Conservation (phyloP, 306 rosid species). For the Glycine tomentella region DNA sequence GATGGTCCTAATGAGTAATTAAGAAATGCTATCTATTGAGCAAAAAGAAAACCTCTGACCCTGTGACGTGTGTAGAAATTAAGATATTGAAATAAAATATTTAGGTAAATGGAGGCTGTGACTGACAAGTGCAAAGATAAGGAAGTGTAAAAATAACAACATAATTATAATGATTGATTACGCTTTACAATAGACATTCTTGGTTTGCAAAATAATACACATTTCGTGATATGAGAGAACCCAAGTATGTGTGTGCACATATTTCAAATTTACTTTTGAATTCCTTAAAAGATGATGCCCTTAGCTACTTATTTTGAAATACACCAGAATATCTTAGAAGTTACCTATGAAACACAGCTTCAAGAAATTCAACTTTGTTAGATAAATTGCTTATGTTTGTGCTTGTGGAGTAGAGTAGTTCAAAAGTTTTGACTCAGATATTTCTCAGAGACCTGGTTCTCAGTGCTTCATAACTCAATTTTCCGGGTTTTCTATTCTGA, state of each 20-base stretch:
- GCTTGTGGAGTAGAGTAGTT: neutral
- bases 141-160: too few species aligned
- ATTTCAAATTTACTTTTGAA: neutral
- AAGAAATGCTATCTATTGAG: neutral
- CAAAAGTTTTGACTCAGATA: neutral
- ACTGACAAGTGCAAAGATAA: too few species aligned
- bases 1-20: constrained; percentile 29
- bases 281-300: neutral
- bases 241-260: neutral
- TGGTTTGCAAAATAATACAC: constrained; percentile 9
- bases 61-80: too few species aligned
- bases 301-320: constrained; percentile 29
- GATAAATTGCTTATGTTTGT: constrained; percentile 9
- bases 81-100: neutral
- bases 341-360: neutral
- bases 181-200: neutral
- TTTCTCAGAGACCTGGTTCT: neutral
- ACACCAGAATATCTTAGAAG: neutral
- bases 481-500: neutral
- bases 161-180: too few species aligned
- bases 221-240: constrained; percentile 5
- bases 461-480: too few species aligned
- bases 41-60: too few species aligned
- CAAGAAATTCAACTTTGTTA: constrained; percentile 16
- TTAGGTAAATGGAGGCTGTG: constrained; percentile 1